Conservation (phyloP, 495 filamentous ascomycete genomes). For the Podospora bellae-mahoneyi region DNA sequence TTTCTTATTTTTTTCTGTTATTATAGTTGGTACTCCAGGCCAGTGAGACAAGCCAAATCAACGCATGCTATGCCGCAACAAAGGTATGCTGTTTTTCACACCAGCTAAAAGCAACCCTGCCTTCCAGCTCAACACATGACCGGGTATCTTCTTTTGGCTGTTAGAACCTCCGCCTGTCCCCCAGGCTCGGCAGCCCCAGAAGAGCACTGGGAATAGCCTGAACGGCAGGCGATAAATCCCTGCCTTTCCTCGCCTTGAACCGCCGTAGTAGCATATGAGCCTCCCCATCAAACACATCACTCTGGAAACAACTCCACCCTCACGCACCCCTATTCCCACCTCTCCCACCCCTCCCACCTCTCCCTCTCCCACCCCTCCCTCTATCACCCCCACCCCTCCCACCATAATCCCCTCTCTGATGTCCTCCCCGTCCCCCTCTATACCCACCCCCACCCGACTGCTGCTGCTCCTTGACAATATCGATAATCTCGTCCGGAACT, state of each 20-base stretch:
- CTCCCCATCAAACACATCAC: not conserved
- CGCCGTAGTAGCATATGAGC: not conserved
- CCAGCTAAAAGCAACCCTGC: not conserved
- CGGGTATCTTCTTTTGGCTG: not conserved
- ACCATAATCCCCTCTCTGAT: conserved; percentile 60
- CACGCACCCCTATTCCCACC: conserved; percentile 14
- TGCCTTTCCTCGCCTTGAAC: not conserved
- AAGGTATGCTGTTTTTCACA: not conserved
- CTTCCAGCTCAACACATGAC: not conserved
- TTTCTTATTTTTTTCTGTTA: not conserved
- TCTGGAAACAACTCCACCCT: not conserved
- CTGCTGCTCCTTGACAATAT: conserved; percentile 86
- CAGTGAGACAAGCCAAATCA: not conserved
- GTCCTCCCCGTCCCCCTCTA: conserved; percentile 66
- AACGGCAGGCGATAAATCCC: not conserved
- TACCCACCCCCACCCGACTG: conserved; percentile 59
- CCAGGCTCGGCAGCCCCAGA: not conserved
- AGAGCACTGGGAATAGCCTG: not conserved
- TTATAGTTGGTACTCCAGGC: not conserved
- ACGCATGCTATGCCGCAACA: not conserved
- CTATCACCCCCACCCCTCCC: conserved; percentile 55
- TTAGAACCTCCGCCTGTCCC: not conserved
- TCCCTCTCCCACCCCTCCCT: conserved; percentile 52
- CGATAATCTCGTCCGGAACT: conserved; percentile 92
- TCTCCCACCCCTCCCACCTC: conserved; percentile 43